Evolutionary conservation across 139 green algal genomes (phyloP), one percentile per base, ranked within the genome.

Genomic region (Haematococcus lacustris): DNA sequence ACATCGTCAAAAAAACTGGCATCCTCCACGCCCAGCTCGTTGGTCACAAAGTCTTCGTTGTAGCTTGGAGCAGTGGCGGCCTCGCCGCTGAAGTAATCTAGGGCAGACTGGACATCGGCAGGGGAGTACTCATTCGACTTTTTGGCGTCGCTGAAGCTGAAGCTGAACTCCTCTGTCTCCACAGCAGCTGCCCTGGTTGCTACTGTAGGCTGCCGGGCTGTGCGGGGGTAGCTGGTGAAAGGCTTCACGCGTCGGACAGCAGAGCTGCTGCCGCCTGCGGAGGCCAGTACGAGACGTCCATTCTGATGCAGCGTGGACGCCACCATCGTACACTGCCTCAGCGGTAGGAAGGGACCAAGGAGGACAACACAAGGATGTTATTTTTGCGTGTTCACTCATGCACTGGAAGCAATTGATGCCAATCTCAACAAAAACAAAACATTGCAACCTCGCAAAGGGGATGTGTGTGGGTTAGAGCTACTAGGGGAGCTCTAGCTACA

Each of bases 1-100:
- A 84, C 74, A 61, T 84, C 79, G 30, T 81, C 79, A 66, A 84
- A 84, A 67, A 79, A 84, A 3, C 60, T 71, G 32, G 79, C 79
- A 51, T 84, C 79, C 71, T 84, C 79, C 28, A 41, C 61, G 62
- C 79, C 79, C 37, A 80, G 72, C 3, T 64, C 30, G 51, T 81
- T 81, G 59, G 63, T 73, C 50, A 80, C 61, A n/a, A 73, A 71
- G 41, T 80, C 74, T 3, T 59, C 62, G 47, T 80, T 51, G 68
- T 39, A 33, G n/a, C 5, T 35, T 3, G 75, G 75, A 1, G 53
- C 64, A 21, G 37, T 25, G 34, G 63, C 79, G 38, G 77, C 75
- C 25, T 71, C 76, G 37, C 73, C 69, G 1, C 17, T 35, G 38
- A 76, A 85, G 50, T 70, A 82, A 17, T 41, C 41, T 47, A 85